Evolutionary conservation across 2,329 filamentous ascomycete species (phyloP), one percentile per base, ranked within the genome.

Genomic region (Nemania sp.): DNA sequence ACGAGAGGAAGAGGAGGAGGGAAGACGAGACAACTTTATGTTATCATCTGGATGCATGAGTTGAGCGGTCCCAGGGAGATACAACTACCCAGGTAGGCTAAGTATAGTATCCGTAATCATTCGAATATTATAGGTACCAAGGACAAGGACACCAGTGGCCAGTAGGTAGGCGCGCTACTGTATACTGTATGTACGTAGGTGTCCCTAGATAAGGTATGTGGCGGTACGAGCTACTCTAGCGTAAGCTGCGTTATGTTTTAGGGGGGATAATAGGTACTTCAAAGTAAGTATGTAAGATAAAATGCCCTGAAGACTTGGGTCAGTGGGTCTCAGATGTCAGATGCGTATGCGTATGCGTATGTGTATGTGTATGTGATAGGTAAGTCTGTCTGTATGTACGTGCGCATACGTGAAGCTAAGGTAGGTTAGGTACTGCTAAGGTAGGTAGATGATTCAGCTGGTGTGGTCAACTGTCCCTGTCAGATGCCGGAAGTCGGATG

Each of bases 11-110:
- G 75, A 51, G 64, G 72, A 69, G 24, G 75, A 32, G 29, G 75
- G 69, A 53, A 77, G 71, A 66, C 73, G 74, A 45, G 74, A 74
- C 15, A 76, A 68, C 57, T 74, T 71, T 41, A 77, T 71, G 66
- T 73, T 71, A 58, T 74, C 70, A 58, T 73, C 64, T 27, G 70
- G 67, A 75, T 72, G 67, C 74, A 76, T 76, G 47, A 74, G 52
- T 27, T 57, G 22, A 24, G 47, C 20, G 2, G 3, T 3, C 13
- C 35, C 13, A 13, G 35, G 35, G 7, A 10, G 29, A 41, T 3
- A 41, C 5, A 13, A 41, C 35, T 15, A 10, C 35, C 35, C 13
- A 41, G 35, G 35, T 41, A 41, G 35, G 35, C 35, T 41, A 41
- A 41, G 13, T 41, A 41, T 8, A 41, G 5, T 32, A 32, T 32